Base-by-base conservation (phyloP, 176 grass and related monocot genomes). In the Tillandsia leiboldiana region DNA sequence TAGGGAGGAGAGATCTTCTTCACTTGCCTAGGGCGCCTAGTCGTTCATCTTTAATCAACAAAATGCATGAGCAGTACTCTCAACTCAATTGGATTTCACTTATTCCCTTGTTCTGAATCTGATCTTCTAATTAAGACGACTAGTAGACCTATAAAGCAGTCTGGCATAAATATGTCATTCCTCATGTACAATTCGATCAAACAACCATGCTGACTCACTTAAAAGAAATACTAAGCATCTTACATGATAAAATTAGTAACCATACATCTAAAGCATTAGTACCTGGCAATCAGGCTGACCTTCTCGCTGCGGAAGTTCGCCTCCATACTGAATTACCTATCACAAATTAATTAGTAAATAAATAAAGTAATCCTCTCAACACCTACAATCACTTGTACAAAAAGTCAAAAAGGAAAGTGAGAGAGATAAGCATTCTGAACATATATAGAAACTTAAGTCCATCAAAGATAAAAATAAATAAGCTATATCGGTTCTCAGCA, bases 231-330 rank as follows among this genome's bases (percentile, higher is more conserved):
- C 1, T 8, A 52, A 52, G 50, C 2, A 53, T 9, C 15, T 56
- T 13, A 56, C 52, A 12, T 13, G 15, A 18, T 51, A 18, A 53
- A 66, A 10, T 53, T 48, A 15, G 12, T 9, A 10, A 14, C 6
- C 17, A 12, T 52, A 8, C n/a, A 51, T n/a, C 10, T 13, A 17
- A 28, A 63, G 27, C 53, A 66, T 76, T 75, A n/a, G 29, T 71
- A 85, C 83, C 73, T 85, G 83, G 66, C 83, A 85, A 58, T 85
- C 77, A n/a, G 83, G 83, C 73, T 80, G 83, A 26, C 77, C 83
- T 72, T 85, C 83, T 73, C 83, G 73, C 71, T 80, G 77, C 51
- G 83, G 83, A 22, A 85, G 77, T 65, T 77, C 72, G 50, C 73
- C 83, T 7, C 26, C 69, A 57, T 69, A 76, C 15, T 68, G 77